A percentile compares a stretch with the other conserved stretches of the same genome.
phyloP scores from a whole-genome alignment of 2,329 filamentous ascomycete species.

The Metarhizium rileyi region DNA sequence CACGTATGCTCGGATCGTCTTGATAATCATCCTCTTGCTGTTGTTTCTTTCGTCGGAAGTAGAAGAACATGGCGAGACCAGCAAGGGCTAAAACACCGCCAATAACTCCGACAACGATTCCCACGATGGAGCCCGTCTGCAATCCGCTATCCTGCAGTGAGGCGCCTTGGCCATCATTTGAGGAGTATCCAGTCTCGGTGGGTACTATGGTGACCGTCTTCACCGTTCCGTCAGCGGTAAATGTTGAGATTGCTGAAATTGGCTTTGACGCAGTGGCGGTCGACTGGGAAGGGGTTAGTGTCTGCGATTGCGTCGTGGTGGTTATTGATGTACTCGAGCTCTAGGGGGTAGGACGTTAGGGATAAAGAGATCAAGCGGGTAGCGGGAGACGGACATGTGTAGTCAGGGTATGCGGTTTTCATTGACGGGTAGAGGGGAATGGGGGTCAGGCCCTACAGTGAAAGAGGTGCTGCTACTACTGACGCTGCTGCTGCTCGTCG shows the following conservation, averaged over 20 bases:
- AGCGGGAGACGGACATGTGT: background rate
- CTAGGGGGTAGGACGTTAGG: background rate
- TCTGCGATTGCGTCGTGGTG: background rate
- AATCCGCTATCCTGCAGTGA: slow-evolving; percentile 20
- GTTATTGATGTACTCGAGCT: slow-evolving; percentile 1
- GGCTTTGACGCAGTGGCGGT: background rate
- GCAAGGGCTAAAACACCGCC: slow-evolving; percentile 30
- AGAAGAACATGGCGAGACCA: slow-evolving; percentile 30
- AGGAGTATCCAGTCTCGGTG: slow-evolving; percentile 18
- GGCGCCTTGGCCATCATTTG: slow-evolving; percentile 9
- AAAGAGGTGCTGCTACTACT: slow-evolving; percentile 19
- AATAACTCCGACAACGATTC: slow-evolving; percentile 43
- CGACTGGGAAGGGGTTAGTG: background rate
- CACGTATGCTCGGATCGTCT: slow-evolving; percentile 36
- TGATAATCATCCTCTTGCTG: slow-evolving; percentile 32
- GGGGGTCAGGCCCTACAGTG: slow-evolving; percentile 28
- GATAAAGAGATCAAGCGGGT: background rate
- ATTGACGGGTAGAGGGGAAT: background rate
- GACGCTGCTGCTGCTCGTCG: slow-evolving; percentile 10
- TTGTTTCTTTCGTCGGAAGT: slow-evolving; percentile 35
- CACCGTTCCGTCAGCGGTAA: slow-evolving; percentile 43
- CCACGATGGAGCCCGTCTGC: slow-evolving; percentile 38
- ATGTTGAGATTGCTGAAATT: slow-evolving; percentile 33
- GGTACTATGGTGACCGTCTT: slow-evolving; percentile 46
- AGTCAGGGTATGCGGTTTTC: background rate